These are phyloP conservation scores for Schizochytrium sp. DNA, from an alignment of 108 stramenopile species.

Conservation along the genomic window DNA sequence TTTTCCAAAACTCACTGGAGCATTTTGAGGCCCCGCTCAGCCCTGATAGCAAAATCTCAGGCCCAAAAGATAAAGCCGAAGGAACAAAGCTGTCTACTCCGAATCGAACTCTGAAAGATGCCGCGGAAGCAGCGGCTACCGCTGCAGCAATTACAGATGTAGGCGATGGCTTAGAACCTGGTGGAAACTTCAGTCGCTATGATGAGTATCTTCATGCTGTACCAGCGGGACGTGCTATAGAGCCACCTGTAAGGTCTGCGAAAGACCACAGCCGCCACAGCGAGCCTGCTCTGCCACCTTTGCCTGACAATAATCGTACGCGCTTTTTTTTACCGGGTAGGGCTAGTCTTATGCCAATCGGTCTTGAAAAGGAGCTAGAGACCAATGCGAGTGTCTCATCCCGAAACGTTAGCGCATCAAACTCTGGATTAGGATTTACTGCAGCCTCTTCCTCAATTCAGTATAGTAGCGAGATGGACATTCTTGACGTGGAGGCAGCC, in stretches of 20 bases:
- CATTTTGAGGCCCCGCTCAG: too few relatives aligned
- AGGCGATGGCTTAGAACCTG: too few relatives aligned
- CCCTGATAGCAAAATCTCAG: too few relatives aligned
- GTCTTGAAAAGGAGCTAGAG: constrained; percentile 29
- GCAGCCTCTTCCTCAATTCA: neutral
- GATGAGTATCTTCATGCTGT: too few relatives aligned
- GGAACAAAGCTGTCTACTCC: too few relatives aligned
- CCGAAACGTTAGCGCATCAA: constrained; percentile 9
- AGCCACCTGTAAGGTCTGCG: neutral
- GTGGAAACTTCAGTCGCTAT: too few relatives aligned
- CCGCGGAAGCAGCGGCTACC: too few relatives aligned
- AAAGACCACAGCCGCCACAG: neutral
- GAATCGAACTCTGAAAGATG: too few relatives aligned
- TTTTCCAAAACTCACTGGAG: neutral
- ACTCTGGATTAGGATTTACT: neutral
- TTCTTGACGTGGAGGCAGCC: neutral
- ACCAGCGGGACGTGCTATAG: too few relatives aligned
- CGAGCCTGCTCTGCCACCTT: neutral
- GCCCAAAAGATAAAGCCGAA: too few relatives aligned
- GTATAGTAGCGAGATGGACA: neutral
- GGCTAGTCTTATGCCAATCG: neutral
- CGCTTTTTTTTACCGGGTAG: neutral
- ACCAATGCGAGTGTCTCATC: constrained; percentile 12
- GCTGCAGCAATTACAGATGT: too few relatives aligned
- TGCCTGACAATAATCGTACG: neutral